Conservation (phyloP, 2,329 filamentous ascomycete species). For the Triangularia verruculosa region DNA sequence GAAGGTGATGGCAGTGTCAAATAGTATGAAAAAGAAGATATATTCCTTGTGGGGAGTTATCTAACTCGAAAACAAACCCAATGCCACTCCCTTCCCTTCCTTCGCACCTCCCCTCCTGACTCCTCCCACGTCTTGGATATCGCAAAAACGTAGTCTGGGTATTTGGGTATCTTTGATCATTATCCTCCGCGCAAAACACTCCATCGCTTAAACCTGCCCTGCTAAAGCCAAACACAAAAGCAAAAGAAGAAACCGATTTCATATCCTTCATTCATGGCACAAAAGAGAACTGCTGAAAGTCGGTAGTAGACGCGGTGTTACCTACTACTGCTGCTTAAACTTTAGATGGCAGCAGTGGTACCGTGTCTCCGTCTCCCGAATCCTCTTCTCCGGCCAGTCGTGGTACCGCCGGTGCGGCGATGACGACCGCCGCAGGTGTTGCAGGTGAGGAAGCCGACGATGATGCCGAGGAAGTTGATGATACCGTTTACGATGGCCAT, state of each 20-base stretch:
- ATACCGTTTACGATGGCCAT: conserved; percentile 66
- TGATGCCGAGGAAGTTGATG: conserved; percentile 61
- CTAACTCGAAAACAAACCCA: not conserved
- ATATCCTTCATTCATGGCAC: not conserved
- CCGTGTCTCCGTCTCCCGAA: conserved; percentile 23
- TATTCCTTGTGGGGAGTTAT: not conserved
- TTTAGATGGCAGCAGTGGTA: conserved; percentile 25
- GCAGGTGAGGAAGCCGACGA: conserved; percentile 64
- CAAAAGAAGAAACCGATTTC: not conserved
- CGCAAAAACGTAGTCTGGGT: conserved; percentile 3
- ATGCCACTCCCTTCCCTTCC: not conserved
- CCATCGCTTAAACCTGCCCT: not conserved
- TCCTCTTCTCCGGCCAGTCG: conserved; percentile 15
- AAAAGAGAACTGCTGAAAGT: not conserved
- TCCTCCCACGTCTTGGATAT: not conserved
- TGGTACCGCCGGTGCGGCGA: conserved; percentile 13
- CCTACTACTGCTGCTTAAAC: too few relatives aligned
- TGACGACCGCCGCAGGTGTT: conserved; percentile 40
- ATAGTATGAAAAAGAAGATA: not conserved
- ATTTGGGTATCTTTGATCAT: conserved; percentile 16
- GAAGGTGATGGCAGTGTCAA: not conserved
- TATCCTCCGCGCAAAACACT: not conserved
- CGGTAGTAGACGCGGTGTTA: too few relatives aligned
- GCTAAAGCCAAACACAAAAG: not conserved
- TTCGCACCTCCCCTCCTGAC: not conserved